Base-by-base conservation (phyloP, 768 basidiomycete species). In the Strobilomyces dryophilus region DNA sequence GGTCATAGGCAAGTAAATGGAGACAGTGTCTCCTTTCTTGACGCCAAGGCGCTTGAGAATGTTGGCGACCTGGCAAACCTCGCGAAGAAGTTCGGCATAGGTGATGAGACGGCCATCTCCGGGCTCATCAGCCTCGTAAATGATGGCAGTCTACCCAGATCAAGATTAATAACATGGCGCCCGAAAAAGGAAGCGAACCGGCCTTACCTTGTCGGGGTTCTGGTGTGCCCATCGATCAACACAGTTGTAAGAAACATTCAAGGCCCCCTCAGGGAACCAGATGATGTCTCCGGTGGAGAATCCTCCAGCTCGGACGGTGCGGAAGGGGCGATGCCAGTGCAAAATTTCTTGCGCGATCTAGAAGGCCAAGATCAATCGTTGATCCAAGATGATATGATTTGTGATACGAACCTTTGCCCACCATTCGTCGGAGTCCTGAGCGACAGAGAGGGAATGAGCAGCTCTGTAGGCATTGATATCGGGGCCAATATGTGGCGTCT, bases 41-140 rank as follows among this genome's bases (percentile, higher is more conserved):
- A 99, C 78, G 37, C 95, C 95, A 62, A 90, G 82, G 1, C 76
- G 75, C 66, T 87, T 92, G 70, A 99, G 87, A 5, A 97, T 92
- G 61, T 98, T 97, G 42, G 95, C 95, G 49, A 98, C 71, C 45
- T 79, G 74, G 73, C 80, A 95, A 29, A 97, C 95, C 68, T 98
- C 92, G 53, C 83, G 87, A 41, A 98, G 80, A 51, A 99, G 87
- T 67, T 97, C 82, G 17, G 80, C 78, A 69, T 89, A 99, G 21
- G 85, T 76, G 68, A 98, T 77, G 44, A 86, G 78, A 54, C 81
- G 68, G 45, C 92, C 89, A 44, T 91, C 79, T 51, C 79, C 84
- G 1, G 94, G 89, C 69, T 99, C 95, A 64, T 99, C 95, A 1
- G 94, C 95, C 71, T 99, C 95, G 75, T 95, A 99, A 71, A 98